phyloP scores from a whole-genome alignment of 306 rosid genomes.

The Acacia crassicarpa region DNA sequence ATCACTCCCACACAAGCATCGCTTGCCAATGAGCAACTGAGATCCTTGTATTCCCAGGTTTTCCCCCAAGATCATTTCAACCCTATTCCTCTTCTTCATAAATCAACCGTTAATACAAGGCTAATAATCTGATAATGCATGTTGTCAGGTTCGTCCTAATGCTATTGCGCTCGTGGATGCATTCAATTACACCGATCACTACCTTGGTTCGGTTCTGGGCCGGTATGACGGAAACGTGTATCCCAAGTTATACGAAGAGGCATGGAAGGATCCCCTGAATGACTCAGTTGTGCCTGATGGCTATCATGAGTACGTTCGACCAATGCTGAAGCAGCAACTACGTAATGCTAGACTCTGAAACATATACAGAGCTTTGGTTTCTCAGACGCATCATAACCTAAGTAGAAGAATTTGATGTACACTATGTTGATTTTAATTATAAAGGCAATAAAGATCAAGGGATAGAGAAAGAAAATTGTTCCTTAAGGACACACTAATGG shows the following conservation, averaged over 20 bases:
- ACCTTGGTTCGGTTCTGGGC: constrained; percentile 85
- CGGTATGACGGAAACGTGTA: constrained; percentile 90
- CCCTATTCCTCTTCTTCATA: not conserved
- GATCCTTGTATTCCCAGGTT: constrained; percentile 89
- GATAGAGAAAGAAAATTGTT: constrained; percentile 24
- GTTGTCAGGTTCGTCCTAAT: constrained; percentile 81
- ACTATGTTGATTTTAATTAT: constrained; percentile 9
- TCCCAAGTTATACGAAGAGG: constrained; percentile 88
- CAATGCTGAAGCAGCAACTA: constrained; percentile 89
- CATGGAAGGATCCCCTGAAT: constrained; percentile 96
- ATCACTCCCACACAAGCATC: constrained; percentile 79
- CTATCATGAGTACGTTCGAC: constrained; percentile 71
- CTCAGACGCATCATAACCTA: not conserved
- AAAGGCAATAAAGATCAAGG: constrained; percentile 12
- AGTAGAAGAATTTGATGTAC: constrained; percentile 10
- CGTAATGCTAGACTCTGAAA: constrained; percentile 85
- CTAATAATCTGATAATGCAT: constrained; percentile 23
- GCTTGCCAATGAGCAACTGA: constrained; percentile 79
- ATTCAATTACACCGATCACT: constrained; percentile 88
- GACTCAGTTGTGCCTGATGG: constrained; percentile 90
- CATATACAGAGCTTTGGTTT: not conserved
- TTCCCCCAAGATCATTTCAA: constrained; percentile 27
- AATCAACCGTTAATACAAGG: not conserved
- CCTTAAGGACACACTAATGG: not conserved
- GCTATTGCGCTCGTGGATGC: constrained; percentile 85